These are phyloP conservation scores for Fusarium papillatum DNA, from an alignment of 2,329 filamentous ascomycete species.

Conservation along the genomic window DNA sequence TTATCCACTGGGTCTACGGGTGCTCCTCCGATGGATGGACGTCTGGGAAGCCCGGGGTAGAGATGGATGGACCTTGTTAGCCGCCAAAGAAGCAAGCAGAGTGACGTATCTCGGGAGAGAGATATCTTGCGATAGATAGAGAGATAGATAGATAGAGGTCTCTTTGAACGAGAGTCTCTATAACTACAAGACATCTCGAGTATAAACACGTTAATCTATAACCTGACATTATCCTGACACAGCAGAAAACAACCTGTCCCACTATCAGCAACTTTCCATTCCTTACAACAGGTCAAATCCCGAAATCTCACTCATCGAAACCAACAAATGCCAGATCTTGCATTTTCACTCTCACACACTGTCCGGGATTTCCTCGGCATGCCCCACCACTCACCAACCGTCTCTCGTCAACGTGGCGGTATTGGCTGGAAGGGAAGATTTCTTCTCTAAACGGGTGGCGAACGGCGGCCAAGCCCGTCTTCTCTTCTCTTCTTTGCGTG, in stretches of 20 bases:
- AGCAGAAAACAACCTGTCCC: not conserved
- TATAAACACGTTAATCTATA: not conserved
- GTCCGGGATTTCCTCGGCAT: conserved; percentile 41
- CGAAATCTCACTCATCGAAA: not conserved
- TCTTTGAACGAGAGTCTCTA: not conserved
- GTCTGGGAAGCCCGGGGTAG: conserved; percentile 10
- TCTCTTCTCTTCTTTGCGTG: conserved; percentile 25
- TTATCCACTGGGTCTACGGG: conserved; percentile 16
- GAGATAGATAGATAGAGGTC: not conserved
- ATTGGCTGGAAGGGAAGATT: conserved; percentile 29
- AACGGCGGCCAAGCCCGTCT: conserved; percentile 17
- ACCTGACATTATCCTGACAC: conserved; percentile 17
- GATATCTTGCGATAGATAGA: not conserved
- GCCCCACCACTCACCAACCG: conserved; percentile 43
- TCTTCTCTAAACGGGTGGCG: not conserved
- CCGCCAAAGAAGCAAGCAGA: conserved; percentile 22
- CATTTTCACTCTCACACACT: conserved; percentile 15
- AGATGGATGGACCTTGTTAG: conserved; percentile 20
- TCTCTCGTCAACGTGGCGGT: conserved; percentile 40
- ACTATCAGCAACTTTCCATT: conserved; percentile 33
- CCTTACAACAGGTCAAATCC: not conserved
- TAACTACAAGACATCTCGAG: not conserved
- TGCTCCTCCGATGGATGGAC: conserved; percentile 1
- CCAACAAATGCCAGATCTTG: conserved; percentile 25
- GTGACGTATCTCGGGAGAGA: not conserved